phyloP scores from a whole-genome alignment of 805 yeast genomes.

The Candida xiaguanensis region DNA sequence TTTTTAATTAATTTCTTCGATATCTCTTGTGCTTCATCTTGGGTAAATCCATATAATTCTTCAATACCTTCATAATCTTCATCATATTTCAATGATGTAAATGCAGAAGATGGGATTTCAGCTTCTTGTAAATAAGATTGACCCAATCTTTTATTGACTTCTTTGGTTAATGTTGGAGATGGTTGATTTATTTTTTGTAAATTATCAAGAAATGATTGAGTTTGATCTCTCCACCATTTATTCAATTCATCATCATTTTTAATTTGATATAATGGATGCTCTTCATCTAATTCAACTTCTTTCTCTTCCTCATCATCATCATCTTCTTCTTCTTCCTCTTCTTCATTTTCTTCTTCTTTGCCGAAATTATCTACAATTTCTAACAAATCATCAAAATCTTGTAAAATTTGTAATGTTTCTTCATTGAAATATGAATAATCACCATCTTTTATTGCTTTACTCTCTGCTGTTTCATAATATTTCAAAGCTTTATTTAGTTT shows the following conservation, averaged over 20 bases:
- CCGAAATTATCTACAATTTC: constrained; percentile 70
- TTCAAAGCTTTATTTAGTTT: constrained; percentile 45
- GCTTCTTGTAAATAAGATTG: constrained; percentile 63
- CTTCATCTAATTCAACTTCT: constrained; percentile 37
- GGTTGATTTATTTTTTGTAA: constrained; percentile 19
- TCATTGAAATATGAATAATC: constrained; percentile 31
- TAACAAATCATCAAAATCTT: constrained; percentile 61
- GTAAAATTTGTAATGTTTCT: constrained; percentile 49
- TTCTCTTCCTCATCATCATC: constrained; percentile 21
- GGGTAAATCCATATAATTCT: constrained; percentile 33
- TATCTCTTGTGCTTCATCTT: constrained; percentile 43
- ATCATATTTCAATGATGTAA: constrained; percentile 55
- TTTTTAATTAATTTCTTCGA: constrained; percentile 45
- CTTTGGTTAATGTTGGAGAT: constrained; percentile 23
- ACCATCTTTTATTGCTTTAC: constrained; percentile 18
- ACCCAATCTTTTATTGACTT: constrained; percentile 52
- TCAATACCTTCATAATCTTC: constrained; percentile 32
- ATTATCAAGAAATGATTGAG: constrained; percentile 27
- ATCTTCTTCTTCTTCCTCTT: constrained; percentile 20
- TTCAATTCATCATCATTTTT: constrained; percentile 42
- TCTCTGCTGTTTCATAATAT: constrained; percentile 43
- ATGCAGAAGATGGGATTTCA: constrained; percentile 54
- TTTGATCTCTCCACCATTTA: constrained; percentile 54
- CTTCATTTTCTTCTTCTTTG: constrained; percentile 20
- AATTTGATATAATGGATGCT: constrained; percentile 55